Percentiles rank a stretch among this genome's conserved stretches.
Evolutionary conservation across 441 rosid genomes (phyloP).

Genomic region (Erodium chrysanthum): DNA sequence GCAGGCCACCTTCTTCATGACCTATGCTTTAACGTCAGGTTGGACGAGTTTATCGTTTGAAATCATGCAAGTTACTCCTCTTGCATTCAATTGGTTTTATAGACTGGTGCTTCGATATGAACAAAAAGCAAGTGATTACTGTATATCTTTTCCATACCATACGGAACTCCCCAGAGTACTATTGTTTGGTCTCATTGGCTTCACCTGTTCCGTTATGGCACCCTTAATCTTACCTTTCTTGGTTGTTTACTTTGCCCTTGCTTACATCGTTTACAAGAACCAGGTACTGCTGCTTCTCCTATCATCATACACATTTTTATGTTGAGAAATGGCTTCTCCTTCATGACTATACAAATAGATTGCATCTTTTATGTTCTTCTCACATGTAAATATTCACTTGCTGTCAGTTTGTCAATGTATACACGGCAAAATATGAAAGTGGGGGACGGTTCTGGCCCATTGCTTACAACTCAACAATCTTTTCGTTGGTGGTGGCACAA

Average conservation of each 20-base stretch:
- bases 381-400: not conserved
- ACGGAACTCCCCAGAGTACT: constrained; percentile 79
- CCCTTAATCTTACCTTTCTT: constrained; percentile 77
- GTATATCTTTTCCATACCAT: constrained; percentile 70
- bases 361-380: not conserved
- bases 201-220: constrained; percentile 70
- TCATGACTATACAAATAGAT: not conserved
- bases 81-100: constrained; percentile 40
- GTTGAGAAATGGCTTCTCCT: not conserved
- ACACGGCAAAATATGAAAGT: constrained; percentile 54
- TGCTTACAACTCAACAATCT: constrained; percentile 69
- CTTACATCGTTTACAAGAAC: constrained; percentile 68
- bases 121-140: constrained; percentile 32
- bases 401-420: constrained; percentile 71
- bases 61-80: constrained; percentile 60
- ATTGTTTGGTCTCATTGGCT: constrained; percentile 73
- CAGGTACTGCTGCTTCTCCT: constrained; percentile 42
- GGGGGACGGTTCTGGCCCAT: constrained; percentile 89
- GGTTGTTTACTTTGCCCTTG: constrained; percentile 61
- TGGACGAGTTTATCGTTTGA: constrained; percentile 86
- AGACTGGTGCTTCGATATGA: constrained; percentile 31
- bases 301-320: not conserved
- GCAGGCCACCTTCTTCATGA: constrained; percentile 92
- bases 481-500: constrained; percentile 75
- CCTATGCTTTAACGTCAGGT: constrained; percentile 84